Conservation (phyloP, 495 filamentous ascomycete species). For the Pyrenula aspistea region DNA sequence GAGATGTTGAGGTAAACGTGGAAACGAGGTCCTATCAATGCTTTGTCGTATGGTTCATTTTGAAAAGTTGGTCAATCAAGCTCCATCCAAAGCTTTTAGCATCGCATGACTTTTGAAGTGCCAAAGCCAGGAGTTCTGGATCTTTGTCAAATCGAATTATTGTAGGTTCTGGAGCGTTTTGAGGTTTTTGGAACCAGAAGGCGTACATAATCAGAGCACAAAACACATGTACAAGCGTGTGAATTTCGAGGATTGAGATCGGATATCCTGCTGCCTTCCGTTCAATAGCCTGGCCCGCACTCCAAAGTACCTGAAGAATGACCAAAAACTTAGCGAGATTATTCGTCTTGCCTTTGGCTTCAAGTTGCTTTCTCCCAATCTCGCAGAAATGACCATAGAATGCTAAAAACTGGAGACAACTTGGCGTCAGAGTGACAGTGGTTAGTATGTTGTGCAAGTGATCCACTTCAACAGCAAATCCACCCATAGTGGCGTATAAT, state of each 20-base stretch:
- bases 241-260: conserved; percentile 21
- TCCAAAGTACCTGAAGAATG: conserved; percentile 19
- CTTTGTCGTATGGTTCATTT: no score
- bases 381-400: conserved; percentile 3
- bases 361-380: conserved; percentile 4
- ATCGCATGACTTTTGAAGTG: no score
- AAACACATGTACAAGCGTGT: conserved; percentile 22
- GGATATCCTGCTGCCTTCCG: conserved; percentile 8
- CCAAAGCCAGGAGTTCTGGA: no score
- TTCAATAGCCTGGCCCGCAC: conserved; percentile 18
- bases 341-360: conserved; percentile 21
- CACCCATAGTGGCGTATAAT: no score
- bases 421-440: no score
- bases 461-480: no score
- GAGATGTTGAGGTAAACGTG: no score
- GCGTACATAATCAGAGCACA: conserved; percentile 20
- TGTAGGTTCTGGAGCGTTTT: conserved; percentile 7
- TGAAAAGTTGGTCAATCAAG: no score
- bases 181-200: conserved; percentile 11
- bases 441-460: no score
- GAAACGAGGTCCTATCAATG: no score
- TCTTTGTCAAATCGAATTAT: no score
- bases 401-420: conserved; percentile 1
- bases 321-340: conserved; percentile 16
- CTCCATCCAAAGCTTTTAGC: no score